Percentiles rank a stretch among this genome's conserved stretches.
Conservation (phyloP, 2,329 filamentous ascomycete genomes). For the Phialophora expanda region DNA sequence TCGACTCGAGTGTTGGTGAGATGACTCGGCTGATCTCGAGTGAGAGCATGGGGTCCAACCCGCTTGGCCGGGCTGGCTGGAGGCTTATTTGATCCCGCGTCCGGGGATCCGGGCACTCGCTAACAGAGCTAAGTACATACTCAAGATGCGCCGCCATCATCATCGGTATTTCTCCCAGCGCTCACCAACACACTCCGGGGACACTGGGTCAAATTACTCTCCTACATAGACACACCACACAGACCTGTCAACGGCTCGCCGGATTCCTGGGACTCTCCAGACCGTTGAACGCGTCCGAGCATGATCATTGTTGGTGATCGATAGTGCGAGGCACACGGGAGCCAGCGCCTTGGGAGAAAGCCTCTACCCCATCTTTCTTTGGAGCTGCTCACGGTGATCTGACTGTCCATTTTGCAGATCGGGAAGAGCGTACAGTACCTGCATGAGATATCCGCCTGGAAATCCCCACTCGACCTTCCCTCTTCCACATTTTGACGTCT, state of each 20-base stretch:
- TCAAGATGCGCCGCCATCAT: not conserved
- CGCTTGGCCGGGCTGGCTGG: not conserved
- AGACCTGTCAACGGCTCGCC: not conserved
- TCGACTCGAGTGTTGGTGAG: not conserved
- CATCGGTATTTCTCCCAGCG: not conserved
- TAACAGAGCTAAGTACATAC: not conserved
- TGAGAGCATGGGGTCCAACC: not conserved
- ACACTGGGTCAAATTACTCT: not conserved
- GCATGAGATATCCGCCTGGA: constrained; percentile 11
- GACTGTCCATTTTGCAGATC: not conserved
- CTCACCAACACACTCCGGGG: not conserved
- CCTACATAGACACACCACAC: not conserved
- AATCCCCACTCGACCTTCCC: not conserved
- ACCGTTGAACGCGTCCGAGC: not conserved
- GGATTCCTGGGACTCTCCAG: not conserved
- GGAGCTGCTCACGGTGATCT: not conserved
- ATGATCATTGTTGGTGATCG: constrained; percentile 3
- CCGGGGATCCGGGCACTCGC: constrained; percentile 13
- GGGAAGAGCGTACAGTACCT: constrained; percentile 12
- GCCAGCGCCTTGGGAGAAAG: not conserved
- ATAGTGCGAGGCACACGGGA: not conserved
- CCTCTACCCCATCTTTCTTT: not conserved
- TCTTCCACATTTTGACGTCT: constrained; percentile 8
- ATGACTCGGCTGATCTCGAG: not conserved
- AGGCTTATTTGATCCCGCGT: constrained; percentile 11